Percentiles rank a stretch among this genome's conserved stretches.
phyloP scores from a whole-genome alignment of 257 asterid genomes.

The Echites panduratus region DNA sequence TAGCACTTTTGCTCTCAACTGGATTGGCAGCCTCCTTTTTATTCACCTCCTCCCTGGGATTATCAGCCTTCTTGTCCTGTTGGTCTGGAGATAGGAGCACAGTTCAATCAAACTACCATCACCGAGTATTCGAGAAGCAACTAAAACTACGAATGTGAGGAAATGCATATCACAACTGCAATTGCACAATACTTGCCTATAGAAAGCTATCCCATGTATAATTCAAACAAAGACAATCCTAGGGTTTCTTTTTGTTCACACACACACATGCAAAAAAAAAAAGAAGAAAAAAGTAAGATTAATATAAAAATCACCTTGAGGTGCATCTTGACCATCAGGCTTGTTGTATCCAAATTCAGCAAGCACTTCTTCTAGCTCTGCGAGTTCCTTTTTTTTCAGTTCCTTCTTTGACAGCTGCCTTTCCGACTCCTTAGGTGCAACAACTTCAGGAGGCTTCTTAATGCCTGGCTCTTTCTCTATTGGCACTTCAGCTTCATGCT shows the following conservation, averaged over 20 bases:
- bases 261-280: background rate
- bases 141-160: background rate
- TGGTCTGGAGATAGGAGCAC: conserved; percentile 11
- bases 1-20: conserved; percentile 75
- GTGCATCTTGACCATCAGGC: conserved; percentile 37
- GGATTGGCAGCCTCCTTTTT: conserved; percentile 52
- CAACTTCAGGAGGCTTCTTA: conserved; percentile 35
- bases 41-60: conserved; percentile 41
- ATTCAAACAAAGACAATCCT: background rate
- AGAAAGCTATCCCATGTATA: background rate
- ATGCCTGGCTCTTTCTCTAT: conserved; percentile 37
- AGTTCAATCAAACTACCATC: background rate
- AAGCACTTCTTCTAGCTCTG: conserved; percentile 84
- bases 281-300: too few relatives aligned
- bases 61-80: conserved; percentile 45
- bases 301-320: conserved; percentile 37
- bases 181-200: background rate
- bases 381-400: conserved; percentile 92
- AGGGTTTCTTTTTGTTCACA: background rate
- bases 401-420: conserved; percentile 95
- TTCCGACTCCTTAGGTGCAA: conserved; percentile 73
- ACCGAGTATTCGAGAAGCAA: conserved; percentile 5
- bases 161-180: background rate
- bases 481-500: conserved; percentile 59
- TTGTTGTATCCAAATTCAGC: conserved; percentile 74